Conservation (phyloP, 2,329 filamentous ascomycete species). For the Clathrospora elynae region DNA sequence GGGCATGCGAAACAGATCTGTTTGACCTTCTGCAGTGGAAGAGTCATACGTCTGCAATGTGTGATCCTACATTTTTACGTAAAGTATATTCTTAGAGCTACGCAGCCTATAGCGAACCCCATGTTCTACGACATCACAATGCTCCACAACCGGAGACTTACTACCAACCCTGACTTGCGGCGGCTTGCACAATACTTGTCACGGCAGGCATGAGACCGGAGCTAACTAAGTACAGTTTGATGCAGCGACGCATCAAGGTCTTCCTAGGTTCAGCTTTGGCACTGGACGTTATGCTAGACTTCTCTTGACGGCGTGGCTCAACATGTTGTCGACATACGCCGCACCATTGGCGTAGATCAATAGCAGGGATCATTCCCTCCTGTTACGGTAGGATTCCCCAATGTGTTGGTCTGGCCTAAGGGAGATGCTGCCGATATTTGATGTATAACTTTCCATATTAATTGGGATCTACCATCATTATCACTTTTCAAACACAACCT, state of each 20-base stretch:
- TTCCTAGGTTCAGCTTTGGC: conserved; percentile 7
- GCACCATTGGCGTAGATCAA: no score
- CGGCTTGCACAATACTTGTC: conserved; percentile 1
- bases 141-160: no score
- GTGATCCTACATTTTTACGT: no score
- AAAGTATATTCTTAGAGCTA: no score
- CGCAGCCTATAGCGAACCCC: no score
- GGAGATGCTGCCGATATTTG: conserved; percentile 9
- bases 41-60: no score
- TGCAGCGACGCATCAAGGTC: conserved; percentile 2
- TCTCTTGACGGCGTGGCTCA: conserved; percentile 11
- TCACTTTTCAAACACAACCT: conserved; percentile 1
- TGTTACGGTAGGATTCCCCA: conserved; percentile 7
- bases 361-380: no score
- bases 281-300: conserved; percentile 7
- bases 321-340: conserved; percentile 4
- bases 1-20: no score
- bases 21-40: no score
- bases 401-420: conserved; percentile 7
- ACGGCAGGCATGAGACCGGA: conserved; percentile 3
- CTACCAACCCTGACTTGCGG: no score
- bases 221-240: conserved; percentile 2
- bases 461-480: conserved; percentile 9
- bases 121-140: no score
- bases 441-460: conserved; percentile 7